Percentiles rank a stretch among this genome's conserved stretches.
Conservation (phyloP, 345 rosid genomes). For the Combretum micranthum region DNA sequence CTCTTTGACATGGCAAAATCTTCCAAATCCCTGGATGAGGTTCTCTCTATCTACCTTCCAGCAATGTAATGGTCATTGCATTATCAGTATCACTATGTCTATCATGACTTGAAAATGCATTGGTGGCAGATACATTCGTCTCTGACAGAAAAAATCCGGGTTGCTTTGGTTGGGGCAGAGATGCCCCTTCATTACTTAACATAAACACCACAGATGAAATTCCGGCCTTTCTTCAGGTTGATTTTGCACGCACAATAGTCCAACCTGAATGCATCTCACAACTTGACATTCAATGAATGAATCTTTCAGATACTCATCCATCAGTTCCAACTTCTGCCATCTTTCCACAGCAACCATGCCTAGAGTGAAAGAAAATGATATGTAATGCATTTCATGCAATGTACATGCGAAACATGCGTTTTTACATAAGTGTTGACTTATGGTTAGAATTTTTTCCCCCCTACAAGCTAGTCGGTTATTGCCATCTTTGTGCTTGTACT, state of each 20-base stretch:
- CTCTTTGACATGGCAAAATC: neutral
- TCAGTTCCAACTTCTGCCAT: conserved; percentile 14
- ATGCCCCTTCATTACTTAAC: conserved; percentile 19
- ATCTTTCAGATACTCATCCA: conserved; percentile 7
- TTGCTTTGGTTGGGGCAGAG: conserved; percentile 28
- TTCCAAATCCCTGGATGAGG: neutral
- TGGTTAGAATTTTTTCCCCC: neutral
- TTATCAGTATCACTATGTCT: too few species aligned
- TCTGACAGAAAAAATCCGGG: conserved; percentile 21
- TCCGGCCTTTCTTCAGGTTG: conserved; percentile 17
- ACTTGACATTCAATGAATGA: conserved; percentile 8
- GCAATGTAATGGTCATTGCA: too few species aligned
- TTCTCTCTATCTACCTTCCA: too few species aligned
- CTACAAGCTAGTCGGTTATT: too few species aligned
- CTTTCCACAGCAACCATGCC: conserved; percentile 29
- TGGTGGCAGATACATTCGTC: neutral
- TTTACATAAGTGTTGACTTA: too few species aligned
- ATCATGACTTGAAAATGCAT: neutral
- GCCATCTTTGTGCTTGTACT: too few species aligned
- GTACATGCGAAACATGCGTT: too few species aligned
- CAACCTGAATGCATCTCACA: conserved; percentile 22
- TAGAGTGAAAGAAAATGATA: conserved; percentile 2
- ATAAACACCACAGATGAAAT: conserved; percentile 21
- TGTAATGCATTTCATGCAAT: too few species aligned
- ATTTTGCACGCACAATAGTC: conserved; percentile 26